Percentiles rank a stretch among this genome's conserved stretches.
phyloP scores from a whole-genome alignment of 78 protist genomes.

The Dictyostelium purpureum region DNA sequence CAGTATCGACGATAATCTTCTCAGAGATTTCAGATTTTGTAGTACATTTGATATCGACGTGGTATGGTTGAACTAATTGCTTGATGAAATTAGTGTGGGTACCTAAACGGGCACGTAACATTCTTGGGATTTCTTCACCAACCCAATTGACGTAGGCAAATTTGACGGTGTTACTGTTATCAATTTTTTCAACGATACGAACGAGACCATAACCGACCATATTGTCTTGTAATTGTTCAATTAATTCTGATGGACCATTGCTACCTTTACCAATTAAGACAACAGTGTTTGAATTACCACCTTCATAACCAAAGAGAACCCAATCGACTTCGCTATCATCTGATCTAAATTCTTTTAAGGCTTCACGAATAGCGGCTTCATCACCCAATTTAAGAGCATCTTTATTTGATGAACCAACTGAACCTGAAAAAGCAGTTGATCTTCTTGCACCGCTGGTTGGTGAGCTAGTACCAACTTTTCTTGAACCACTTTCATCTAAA shows the following conservation, averaged over 20 bases:
- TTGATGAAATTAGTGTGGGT: constrained; percentile 60
- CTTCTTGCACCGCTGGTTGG: constrained; percentile 6
- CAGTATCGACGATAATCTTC: constrained; percentile 24
- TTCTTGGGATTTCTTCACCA: constrained; percentile 78
- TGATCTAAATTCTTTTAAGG: constrained; percentile 68
- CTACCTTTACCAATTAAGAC: constrained; percentile 54
- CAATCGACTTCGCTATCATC: constrained; percentile 57
- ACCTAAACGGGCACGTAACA: constrained; percentile 73
- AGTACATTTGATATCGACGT: constrained; percentile 73
- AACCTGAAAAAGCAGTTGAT: not conserved
- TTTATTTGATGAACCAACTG: not conserved
- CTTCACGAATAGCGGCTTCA: constrained; percentile 52
- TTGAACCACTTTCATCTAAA: constrained; percentile 47
- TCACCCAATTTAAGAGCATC: constrained; percentile 33
- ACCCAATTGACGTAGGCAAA: constrained; percentile 72
- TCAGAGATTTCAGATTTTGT: constrained; percentile 35
- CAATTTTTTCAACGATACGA: constrained; percentile 72
- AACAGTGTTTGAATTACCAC: constrained; percentile 49
- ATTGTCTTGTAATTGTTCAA: not conserved
- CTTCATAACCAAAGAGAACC: constrained; percentile 82
- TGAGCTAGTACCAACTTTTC: not conserved
- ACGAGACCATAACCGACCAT: constrained; percentile 71
- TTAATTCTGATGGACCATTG: constrained; percentile 42
- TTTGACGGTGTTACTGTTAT: constrained; percentile 75
- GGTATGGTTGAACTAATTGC: constrained; percentile 65